Evolutionary conservation across 345 rosid genomes (phyloP).

Genomic region (Combretum micranthum): DNA sequence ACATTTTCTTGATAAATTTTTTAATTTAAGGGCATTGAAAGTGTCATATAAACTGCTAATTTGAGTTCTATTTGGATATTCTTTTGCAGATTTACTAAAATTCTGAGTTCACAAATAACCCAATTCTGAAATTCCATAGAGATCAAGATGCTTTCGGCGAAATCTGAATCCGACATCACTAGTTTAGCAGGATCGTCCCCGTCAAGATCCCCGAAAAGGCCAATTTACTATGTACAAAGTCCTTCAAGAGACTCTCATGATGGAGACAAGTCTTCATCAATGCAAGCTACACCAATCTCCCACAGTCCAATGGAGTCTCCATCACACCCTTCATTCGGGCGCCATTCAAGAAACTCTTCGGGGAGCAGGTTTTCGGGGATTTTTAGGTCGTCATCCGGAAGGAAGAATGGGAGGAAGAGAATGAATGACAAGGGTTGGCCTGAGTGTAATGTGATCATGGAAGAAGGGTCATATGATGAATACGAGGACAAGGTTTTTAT

Average conservation of each 20-base stretch:
- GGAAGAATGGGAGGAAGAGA: conserved; percentile 43
- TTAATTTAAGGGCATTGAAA: too few species aligned
- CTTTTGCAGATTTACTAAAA: too few species aligned
- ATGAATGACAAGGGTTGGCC: conserved; percentile 77
- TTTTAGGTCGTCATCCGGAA: conserved; percentile 63
- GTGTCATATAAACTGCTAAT: too few species aligned
- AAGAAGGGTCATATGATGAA: conserved; percentile 71
- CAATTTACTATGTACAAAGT: conserved; percentile 70
- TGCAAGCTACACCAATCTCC: conserved; percentile 43
- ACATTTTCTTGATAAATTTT: too few species aligned
- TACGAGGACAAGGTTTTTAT: conserved; percentile 43
- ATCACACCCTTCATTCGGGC: conserved; percentile 71
- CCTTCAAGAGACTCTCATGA: conserved; percentile 92
- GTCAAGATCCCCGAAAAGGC: conserved; percentile 68
- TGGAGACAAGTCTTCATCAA: conserved; percentile 69
- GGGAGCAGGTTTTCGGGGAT: conserved; percentile 80
- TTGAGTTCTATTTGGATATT: too few species aligned
- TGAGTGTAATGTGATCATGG: conserved; percentile 58
- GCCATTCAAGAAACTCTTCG: conserved; percentile 81
- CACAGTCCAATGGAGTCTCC: conserved; percentile 76
- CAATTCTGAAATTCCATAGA: background rate
- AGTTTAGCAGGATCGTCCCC: conserved; percentile 79
- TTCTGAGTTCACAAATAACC: too few species aligned
- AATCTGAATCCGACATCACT: conserved; percentile 70
- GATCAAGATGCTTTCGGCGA: conserved; percentile 48